A percentile compares a stretch with the other conserved stretches of the same genome.
Conservation (phyloP, 208 protist species). For the Strigomonas oncopelti region DNA sequence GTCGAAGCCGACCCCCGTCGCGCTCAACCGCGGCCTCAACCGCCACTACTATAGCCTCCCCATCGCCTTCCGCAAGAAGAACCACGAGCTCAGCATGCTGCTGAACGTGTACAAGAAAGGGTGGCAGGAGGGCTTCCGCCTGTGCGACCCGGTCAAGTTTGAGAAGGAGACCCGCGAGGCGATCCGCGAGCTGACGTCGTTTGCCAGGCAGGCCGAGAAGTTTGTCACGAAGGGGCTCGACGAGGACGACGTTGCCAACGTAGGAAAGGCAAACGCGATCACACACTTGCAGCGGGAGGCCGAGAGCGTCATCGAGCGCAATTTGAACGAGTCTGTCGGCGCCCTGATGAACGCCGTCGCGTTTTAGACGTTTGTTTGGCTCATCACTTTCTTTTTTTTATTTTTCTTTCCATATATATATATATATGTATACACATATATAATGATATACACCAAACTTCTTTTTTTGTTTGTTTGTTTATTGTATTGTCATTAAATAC, state of each 20-base stretch:
- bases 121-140: slow-evolving; percentile 96
- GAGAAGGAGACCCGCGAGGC: slow-evolving; percentile 67
- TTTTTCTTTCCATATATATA: slow-evolving; percentile 11
- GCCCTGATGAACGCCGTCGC: slow-evolving; percentile 87
- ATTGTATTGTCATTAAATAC: not conserved
- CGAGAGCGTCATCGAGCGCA: slow-evolving; percentile 70
- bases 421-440: slow-evolving; percentile 14
- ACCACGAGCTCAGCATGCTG: slow-evolving; percentile 99
- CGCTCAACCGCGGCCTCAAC: slow-evolving; percentile 97
- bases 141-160: slow-evolving; percentile 69
- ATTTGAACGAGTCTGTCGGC: slow-evolving; percentile 80
- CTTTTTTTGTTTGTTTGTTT: not conserved
- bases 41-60: slow-evolving; percentile 99
- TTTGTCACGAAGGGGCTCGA: slow-evolving; percentile 83
- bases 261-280: slow-evolving; percentile 77
- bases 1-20: slow-evolving; percentile 97
- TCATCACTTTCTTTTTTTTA: slow-evolving; percentile 14
- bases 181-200: slow-evolving; percentile 67
- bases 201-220: slow-evolving; percentile 70
- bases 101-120: slow-evolving; percentile 99
- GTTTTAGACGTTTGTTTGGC: slow-evolving; percentile 41
- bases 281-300: slow-evolving; percentile 76
- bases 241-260: slow-evolving; percentile 84
- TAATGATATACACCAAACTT: not conserved
- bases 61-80: slow-evolving; percentile 99